Evolutionary conservation across 2,329 filamentous ascomycete genomes (phyloP).

Genomic region (Huntiella savannae): DNA sequence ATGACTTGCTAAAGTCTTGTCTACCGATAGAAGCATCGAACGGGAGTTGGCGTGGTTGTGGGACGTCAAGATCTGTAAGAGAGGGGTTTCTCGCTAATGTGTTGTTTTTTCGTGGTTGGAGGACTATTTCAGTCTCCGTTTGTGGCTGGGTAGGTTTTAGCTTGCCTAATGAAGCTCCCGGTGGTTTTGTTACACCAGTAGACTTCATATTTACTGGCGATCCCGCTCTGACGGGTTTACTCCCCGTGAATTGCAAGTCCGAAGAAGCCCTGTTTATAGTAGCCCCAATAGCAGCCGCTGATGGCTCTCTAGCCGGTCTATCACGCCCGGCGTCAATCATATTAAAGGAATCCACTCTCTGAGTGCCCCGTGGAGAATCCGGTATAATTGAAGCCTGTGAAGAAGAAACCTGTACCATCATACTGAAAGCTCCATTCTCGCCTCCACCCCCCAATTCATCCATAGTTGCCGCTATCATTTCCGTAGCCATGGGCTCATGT

Average conservation of each 20-base stretch:
- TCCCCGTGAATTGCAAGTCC: too few relatives aligned
- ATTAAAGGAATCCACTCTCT: too few relatives aligned
- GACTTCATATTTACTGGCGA: too few relatives aligned
- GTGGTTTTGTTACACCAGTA: too few relatives aligned
- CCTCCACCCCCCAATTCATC: constrained; percentile 1
- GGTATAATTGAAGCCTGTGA: constrained; percentile 7
- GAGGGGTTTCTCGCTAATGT: neutral
- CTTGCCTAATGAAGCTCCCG: too few relatives aligned
- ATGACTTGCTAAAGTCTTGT: neutral
- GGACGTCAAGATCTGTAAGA: constrained; percentile 7
- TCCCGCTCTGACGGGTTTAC: too few relatives aligned
- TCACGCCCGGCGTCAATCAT: too few relatives aligned
- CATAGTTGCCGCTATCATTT: neutral
- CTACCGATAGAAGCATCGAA: constrained; percentile 2
- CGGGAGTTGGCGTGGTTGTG: constrained; percentile 7
- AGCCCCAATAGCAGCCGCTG: too few relatives aligned
- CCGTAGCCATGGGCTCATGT: constrained; percentile 1
- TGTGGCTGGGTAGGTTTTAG: too few relatives aligned
- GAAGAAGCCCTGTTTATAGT: too few relatives aligned
- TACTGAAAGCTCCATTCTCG: constrained; percentile 5
- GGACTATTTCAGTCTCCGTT: neutral
- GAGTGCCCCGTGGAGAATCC: constrained; percentile 5
- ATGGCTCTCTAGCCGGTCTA: too few relatives aligned
- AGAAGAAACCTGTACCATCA: constrained; percentile 5
- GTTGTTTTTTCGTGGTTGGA: neutral